Evolutionary conservation across 2,329 filamentous ascomycete species (phyloP).

Genomic region (Ilyonectria sp.): DNA sequence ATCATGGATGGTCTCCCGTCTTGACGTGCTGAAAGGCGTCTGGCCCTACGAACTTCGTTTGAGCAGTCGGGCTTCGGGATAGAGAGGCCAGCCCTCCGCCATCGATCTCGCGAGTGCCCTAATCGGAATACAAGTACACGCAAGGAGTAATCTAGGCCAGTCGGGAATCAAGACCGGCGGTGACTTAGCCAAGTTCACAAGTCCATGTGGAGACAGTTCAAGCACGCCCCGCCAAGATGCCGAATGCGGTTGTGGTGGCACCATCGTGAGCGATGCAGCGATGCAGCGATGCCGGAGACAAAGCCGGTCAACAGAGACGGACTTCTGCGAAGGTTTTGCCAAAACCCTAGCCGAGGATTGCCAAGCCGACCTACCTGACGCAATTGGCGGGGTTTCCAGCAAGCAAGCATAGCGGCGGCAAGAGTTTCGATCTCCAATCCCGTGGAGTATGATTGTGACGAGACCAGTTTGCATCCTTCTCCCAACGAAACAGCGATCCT

Average conservation of each 20-base stretch:
- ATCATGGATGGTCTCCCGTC: neutral
- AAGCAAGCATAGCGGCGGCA: neutral
- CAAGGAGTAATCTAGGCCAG: neutral
- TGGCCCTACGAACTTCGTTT: slow-evolving; percentile 1
- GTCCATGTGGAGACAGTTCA: neutral
- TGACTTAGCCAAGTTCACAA: neutral
- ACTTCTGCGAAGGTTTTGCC: neutral
- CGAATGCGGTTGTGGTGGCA: neutral
- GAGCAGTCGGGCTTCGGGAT: neutral
- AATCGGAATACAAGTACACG: neutral
- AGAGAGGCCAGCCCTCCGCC: neutral
- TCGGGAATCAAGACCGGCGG: neutral
- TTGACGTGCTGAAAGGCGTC: neutral
- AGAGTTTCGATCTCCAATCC: neutral
- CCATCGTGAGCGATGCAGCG: neutral
- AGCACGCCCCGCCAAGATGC: neutral
- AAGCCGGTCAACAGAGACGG: neutral
- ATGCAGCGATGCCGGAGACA: neutral
- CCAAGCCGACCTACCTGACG: neutral
- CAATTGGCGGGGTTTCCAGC: neutral
- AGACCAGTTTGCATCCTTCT: neutral
- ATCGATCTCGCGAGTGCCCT: neutral
- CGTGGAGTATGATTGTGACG: neutral
- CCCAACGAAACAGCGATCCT: neutral
- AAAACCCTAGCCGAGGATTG: neutral